Evolutionary conservation across 169 alveolate species (phyloP), one percentile per base, ranked within the genome.

Genomic region (Fabrea salina): DNA sequence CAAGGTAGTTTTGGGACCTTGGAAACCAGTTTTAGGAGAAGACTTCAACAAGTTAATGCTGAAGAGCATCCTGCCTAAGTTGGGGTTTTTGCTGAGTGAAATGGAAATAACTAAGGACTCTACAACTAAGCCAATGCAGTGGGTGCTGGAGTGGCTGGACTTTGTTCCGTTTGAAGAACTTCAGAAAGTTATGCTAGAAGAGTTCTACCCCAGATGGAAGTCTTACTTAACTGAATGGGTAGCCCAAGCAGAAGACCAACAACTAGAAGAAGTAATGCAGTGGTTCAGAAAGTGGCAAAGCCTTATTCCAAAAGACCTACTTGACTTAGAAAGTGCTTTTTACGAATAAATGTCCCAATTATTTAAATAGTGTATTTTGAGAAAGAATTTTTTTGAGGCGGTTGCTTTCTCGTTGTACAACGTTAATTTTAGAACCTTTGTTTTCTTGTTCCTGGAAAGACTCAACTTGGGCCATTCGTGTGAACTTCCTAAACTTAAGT

Each of bases 131-230:
- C 68, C 85, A 19, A 51, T 84, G 5, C 61, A 80, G 22, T 66
- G 58, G 50, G 86, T 84, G 41, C 61, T 84, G 27, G 56, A n/a
- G 30, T 84, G 89, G 89, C 66, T 19, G 27, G 83, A 51, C 57
- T 61, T 82, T 44, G 51, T 82, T 32, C 80, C 86, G 5, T 27
- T 33, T 8, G 87, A 84, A 33, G 51, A 57, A 47, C 51, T 84
- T n/a, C 25, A 19, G 22, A 44, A 37, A 13, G 80, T 30, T 0
- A 43, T 74, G 22, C n/a, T 6, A 35, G 19, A 8, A 41, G 40
- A 27, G 5, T 74, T 74, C 27, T 41, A 59, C 44, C 81, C 81
- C 2, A 59, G 53, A 25, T 74, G 81, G 80, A 61, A 37, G 39
- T 16, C 16, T n/a, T 47, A 19, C 25, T 30, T 61, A n/a, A 35